Evolutionary conservation across 176 grass and related monocot genomes (phyloP).

Genomic region (Rhynchospora pubera): DNA sequence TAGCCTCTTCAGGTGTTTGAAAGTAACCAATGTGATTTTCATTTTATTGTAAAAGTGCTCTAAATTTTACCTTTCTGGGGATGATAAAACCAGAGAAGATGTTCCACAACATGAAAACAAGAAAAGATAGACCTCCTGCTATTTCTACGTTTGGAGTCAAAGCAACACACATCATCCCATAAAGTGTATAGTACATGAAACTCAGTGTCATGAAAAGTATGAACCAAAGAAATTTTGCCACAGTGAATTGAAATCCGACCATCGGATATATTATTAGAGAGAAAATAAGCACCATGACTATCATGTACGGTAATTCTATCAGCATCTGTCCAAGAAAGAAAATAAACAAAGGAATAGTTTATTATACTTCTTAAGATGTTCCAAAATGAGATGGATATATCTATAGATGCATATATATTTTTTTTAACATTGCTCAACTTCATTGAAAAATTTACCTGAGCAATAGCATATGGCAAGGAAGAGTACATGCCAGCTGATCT

Average conservation of each 20-base stretch:
- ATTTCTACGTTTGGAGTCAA: constrained; percentile 45
- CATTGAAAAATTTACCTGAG: constrained; percentile 20
- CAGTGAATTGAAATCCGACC: constrained; percentile 37
- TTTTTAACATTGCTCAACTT: neutral
- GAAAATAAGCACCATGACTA: constrained; percentile 26
- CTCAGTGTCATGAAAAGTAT: constrained; percentile 29
- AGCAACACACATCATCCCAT: constrained; percentile 48
- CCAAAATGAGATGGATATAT: neutral
- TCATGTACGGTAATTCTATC: constrained; percentile 38
- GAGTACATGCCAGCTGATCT: constrained; percentile 36
- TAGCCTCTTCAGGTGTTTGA: neutral
- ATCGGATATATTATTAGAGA: constrained; percentile 35
- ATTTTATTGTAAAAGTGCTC: neutral
- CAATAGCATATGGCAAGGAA: constrained; percentile 33
- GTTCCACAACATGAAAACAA: constrained; percentile 37
- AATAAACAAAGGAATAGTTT: neutral
- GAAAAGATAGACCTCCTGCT: constrained; percentile 31
- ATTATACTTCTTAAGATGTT: neutral
- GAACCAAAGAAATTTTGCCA: constrained; percentile 38
- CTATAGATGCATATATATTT: no score
- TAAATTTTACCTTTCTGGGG: constrained; percentile 30
- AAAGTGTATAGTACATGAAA: constrained; percentile 31
- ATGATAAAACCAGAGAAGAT: constrained; percentile 50
- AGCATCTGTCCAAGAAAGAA: constrained; percentile 27
- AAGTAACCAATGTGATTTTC: neutral